Conservation (phyloP, 306 rosid species). For the Vicia villosa region DNA sequence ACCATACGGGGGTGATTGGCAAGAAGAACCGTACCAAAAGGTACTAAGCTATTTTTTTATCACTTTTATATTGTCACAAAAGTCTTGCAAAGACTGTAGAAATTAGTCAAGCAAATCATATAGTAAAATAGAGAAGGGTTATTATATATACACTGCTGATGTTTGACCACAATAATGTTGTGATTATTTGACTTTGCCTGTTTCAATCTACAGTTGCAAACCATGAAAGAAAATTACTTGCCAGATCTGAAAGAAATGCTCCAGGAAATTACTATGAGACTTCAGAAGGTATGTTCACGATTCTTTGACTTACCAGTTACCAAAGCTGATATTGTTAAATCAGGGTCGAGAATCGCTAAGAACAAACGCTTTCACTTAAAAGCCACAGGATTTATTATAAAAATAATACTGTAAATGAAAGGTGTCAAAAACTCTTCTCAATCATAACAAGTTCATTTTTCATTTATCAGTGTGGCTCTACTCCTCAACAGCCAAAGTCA, state of each 20-base stretch:
- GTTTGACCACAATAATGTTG: too few species aligned
- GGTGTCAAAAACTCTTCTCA: slow-evolving; percentile 21
- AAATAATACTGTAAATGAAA: background rate
- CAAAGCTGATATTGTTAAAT: slow-evolving; percentile 10
- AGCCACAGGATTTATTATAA: background rate
- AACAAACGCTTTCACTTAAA: too few species aligned
- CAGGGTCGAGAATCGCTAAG: background rate
- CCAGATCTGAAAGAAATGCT: slow-evolving; percentile 63
- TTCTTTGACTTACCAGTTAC: slow-evolving; percentile 4
- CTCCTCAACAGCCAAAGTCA: slow-evolving; percentile 58
- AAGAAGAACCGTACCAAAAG: slow-evolving; percentile 22
- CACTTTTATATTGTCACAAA: too few species aligned
- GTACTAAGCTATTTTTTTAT: background rate
- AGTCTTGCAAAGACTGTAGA: too few species aligned
- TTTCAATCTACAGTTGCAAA: slow-evolving; percentile 31
- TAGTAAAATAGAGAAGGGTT: too few species aligned
- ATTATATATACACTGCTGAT: too few species aligned
- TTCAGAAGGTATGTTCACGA: slow-evolving; percentile 31
- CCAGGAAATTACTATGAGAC: slow-evolving; percentile 55
- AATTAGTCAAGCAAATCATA: too few species aligned
- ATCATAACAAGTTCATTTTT: slow-evolving; percentile 5
- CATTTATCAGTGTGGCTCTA: slow-evolving; percentile 58
- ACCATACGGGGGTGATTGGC: too few species aligned
- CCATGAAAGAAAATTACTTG: slow-evolving; percentile 64
- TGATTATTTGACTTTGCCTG: too few species aligned